phyloP scores from a whole-genome alignment of 805 yeast genomes.

The Priceomyces castillae region DNA sequence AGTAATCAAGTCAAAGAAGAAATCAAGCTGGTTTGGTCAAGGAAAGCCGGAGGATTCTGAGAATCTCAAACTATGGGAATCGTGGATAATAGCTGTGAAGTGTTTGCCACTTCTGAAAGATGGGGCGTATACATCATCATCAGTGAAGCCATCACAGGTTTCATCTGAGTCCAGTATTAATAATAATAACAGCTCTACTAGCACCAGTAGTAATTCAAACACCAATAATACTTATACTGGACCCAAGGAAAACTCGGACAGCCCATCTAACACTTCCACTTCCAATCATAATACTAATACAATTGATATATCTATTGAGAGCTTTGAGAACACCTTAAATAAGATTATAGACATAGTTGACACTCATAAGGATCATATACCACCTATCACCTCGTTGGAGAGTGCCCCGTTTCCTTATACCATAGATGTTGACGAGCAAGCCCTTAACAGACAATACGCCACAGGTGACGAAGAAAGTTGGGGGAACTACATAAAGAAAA shows the following conservation, averaged over 20 bases:
- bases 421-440: constrained; percentile 23
- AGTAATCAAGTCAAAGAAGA: constrained; percentile 36
- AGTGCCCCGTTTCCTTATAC: constrained; percentile 59
- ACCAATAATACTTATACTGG: constrained; percentile 10
- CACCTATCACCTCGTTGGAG: constrained; percentile 68
- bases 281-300: constrained; percentile 10
- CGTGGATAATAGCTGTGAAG: constrained; percentile 58
- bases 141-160: constrained; percentile 1
- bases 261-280: not conserved
- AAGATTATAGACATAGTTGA: constrained; percentile 54
- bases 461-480: constrained; percentile 33
- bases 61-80: constrained; percentile 60
- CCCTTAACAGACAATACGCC: constrained; percentile 9
- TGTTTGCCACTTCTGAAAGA: constrained; percentile 32
- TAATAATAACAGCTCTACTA: constrained; percentile 3
- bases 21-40: constrained; percentile 56
- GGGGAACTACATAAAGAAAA: constrained; percentile 45
- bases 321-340: constrained; percentile 41
- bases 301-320: constrained; percentile 33
- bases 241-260: not conserved
- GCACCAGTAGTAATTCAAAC: constrained; percentile 8
- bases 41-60: constrained; percentile 24
- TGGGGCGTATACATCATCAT: constrained; percentile 1
- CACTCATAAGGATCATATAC: constrained; percentile 61
- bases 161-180: not conserved